Evolutionary conservation across 2,329 filamentous ascomycete genomes (phyloP).

Genomic region (Ophiocordyceps robertsii): DNA sequence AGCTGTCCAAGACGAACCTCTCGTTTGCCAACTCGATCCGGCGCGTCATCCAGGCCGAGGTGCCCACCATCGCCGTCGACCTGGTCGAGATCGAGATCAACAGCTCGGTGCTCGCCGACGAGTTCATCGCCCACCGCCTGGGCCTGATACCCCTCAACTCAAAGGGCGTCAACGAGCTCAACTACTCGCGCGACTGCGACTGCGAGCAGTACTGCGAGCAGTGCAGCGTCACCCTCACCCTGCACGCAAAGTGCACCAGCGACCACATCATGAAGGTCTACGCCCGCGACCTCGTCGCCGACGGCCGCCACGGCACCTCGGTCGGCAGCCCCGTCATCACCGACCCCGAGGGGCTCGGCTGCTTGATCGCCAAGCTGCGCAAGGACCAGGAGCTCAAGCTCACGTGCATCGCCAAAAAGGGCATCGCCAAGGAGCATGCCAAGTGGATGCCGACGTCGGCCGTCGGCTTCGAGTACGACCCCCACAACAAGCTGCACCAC

Average conservation of each 20-base stretch:
- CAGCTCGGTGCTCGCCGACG: conserved; percentile 90
- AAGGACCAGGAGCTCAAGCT: conserved; percentile 83
- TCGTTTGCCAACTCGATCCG: conserved; percentile 88
- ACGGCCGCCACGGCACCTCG: conserved; percentile 55
- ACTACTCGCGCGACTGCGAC: conserved; percentile 88
- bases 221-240: conserved; percentile 72
- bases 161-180: conserved; percentile 67
- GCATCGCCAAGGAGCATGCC: conserved; percentile 95
- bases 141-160: conserved; percentile 81
- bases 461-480: conserved; percentile 95
- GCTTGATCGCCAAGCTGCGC: conserved; percentile 80
- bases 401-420: conserved; percentile 91
- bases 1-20: conserved; percentile 78
- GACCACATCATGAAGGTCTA: conserved; percentile 91
- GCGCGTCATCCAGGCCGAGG: conserved; percentile 81
- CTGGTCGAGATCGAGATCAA: conserved; percentile 87
- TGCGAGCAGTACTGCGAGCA: conserved; percentile 91
- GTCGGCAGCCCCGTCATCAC: conserved; percentile 74
- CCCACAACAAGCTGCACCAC: conserved; percentile 88
- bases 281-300: conserved; percentile 72
- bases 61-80: conserved; percentile 89
- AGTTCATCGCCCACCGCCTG: conserved; percentile 87
- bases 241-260: conserved; percentile 74
- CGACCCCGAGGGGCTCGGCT: conserved; percentile 69
- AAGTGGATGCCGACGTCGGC: conserved; percentile 94